These are phyloP conservation scores for Pilasporangium apinafurcum DNA, from an alignment of 352 stramenopile species.

Conservation along the genomic window DNA sequence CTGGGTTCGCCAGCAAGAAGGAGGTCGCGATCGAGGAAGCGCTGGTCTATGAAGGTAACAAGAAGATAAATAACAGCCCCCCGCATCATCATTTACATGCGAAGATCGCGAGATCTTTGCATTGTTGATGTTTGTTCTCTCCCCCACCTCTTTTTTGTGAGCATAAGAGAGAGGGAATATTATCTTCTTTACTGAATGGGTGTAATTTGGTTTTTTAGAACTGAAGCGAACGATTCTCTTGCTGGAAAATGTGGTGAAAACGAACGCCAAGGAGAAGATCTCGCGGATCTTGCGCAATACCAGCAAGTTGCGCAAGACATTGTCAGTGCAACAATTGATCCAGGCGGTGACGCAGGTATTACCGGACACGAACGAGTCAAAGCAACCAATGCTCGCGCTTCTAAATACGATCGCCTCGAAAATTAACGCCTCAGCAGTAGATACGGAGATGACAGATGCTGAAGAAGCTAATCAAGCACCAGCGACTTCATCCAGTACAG, in stretches of 20 bases:
- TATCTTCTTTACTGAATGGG: constrained; percentile 1
- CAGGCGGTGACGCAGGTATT: constrained; percentile 55
- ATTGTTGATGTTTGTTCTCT: no score
- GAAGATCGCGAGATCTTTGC: not conserved
- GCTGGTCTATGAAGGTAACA: constrained; percentile 65
- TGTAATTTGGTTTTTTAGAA: constrained; percentile 24
- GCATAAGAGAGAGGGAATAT: not conserved
- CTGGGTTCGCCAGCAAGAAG: constrained; percentile 25
- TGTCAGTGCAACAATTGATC: constrained; percentile 55
- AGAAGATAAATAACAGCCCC: no score
- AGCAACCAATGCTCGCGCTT: constrained; percentile 38
- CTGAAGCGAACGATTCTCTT: constrained; percentile 67
- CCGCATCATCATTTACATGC: no score
- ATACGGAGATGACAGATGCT: constrained; percentile 60
- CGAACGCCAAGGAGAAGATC: constrained; percentile 83
- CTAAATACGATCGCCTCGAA: constrained; percentile 41
- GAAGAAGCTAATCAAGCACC: constrained; percentile 5
- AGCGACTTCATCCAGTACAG: constrained; percentile 12
- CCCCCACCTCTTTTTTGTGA: not conserved
- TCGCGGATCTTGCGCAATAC: constrained; percentile 72
- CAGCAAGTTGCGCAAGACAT: constrained; percentile 72
- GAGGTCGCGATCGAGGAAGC: constrained; percentile 50
- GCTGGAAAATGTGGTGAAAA: constrained; percentile 73
- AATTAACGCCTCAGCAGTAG: constrained; percentile 15
- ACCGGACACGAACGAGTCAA: constrained; percentile 56